Evolutionary conservation across 352 stramenopile species (phyloP), one percentile per base, ranked within the genome.

Genomic region (Phytophthora cryptogea): DNA sequence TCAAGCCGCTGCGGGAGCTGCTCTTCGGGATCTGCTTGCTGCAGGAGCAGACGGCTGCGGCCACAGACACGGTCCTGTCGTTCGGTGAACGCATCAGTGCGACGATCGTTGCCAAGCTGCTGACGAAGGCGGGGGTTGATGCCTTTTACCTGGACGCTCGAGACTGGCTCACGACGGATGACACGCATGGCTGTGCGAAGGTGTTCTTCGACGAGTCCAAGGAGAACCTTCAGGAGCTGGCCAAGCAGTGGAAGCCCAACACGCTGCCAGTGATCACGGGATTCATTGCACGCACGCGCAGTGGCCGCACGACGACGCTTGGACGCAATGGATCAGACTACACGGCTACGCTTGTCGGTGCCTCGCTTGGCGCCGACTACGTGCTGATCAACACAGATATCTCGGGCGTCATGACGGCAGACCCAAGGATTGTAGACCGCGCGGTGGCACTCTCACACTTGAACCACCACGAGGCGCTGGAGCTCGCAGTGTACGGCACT

Each of bases 361-460:
- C 83, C n/a, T 74, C 66, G 1, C 60, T 94, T 3, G 58, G 73
- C 8, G 82, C 80, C 7, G 82, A 92, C 68, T 91, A 92, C 54
- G 86, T 94, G 36, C 67, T 94, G 9, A 93, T 94, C 70, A 91
- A 94, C 58, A 94, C 83, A 4, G 83, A 94, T 42, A 92, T 93
- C 30, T 80, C 80, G 2, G 86, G 86, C 1, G 86, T 94, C 20
- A 94, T 94, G 86, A 92, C 81, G 0, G 85, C 85, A 0, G 83
- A 94, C 49, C 86, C 83, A 35, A 68, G 76, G 13, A 88, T 94
- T 44, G 86, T 94, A 10, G 76, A 90, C n/a, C 79, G 78, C 9
- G 86, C 83, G 0, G 74, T 82, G 8, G 75, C 83, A 20, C 64
- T 94, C 1, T 88, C 80, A 14, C 80, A 94, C 46, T 51, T 94